phyloP scores from a whole-genome alignment of 1,284 basidiomycete genomes.

The Sanghuangporus baumii region DNA sequence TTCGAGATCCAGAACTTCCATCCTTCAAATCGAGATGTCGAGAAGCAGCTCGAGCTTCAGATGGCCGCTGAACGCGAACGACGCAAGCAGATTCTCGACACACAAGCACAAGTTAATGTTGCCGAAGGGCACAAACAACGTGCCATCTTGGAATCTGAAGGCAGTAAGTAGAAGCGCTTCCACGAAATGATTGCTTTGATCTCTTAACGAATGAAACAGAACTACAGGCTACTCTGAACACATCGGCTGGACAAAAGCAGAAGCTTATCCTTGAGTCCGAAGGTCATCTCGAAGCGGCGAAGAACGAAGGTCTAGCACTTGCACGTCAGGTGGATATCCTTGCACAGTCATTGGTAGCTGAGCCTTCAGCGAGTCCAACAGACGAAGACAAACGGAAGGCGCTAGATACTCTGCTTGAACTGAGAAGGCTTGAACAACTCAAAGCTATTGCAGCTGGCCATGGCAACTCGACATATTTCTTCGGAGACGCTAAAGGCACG shows the following conservation, averaged over 20 bases:
- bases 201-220: conserved; percentile 34
- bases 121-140: conserved; percentile 50
- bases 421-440: conserved; percentile 43
- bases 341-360: conserved; percentile 32
- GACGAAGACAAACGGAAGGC: conserved; percentile 34
- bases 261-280: conserved; percentile 27
- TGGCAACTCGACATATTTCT: conserved; percentile 50
- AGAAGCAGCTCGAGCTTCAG: conserved; percentile 47
- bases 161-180: conserved; percentile 24
- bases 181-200: conserved; percentile 29
- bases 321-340: conserved; percentile 41
- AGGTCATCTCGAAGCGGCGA: conserved; percentile 36
- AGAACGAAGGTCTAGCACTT: conserved; percentile 44
- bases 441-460: conserved; percentile 42
- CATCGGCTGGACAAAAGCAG: conserved; percentile 32
- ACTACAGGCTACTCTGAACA: conserved; percentile 24
- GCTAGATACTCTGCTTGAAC: conserved; percentile 37
- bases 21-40: conserved; percentile 46
- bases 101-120: conserved; percentile 48
- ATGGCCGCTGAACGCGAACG: conserved; percentile 52
- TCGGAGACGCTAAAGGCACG: conserved; percentile 38
- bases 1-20: conserved; percentile 52
- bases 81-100: conserved; percentile 50
- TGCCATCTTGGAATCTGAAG: conserved; percentile 46
- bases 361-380: conserved; percentile 21